Base-by-base conservation (phyloP, 2,329 filamentous ascomycete species). In the Calonectria ilicicola region DNA sequence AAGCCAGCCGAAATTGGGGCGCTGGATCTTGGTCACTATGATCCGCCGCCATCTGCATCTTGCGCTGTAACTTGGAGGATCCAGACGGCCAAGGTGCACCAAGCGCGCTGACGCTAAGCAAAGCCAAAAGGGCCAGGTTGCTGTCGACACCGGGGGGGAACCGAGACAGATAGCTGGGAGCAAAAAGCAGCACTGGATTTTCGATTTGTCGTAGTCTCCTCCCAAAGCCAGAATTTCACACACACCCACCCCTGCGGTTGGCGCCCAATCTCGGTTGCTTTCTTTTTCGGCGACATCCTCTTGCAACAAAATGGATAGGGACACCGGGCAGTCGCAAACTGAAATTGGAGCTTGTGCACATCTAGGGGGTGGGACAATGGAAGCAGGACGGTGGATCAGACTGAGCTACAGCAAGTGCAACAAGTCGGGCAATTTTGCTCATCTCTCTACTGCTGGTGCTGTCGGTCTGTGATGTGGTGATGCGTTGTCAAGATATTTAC, bases 401-500 rank as follows among this genome's bases (percentile, higher is more conserved):
- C 75, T 80, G 77, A 80, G 77, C 67, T 79, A 76, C 78, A 80
- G 75, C 32, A 35, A 35, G 32, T 79, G 77, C 78, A 80, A 74
- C 77, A 77, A 75, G 78, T 79, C 79, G 78, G 79, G 76, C 75
- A 76, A 74, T 77, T 76, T 76, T 49, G 5, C 75, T 76, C 29
- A 38, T 32, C 35, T 65, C 32, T 51, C 40, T 51, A 10, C 44
- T 49, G 56, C 46, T 44, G 64, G 21, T 65, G 63, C 65, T 49
- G 40, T 72, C 67, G 49, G 70, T 71, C 70, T 75, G 74, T 74
- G 76, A 81, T 80, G 81, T 80, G 83, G 81, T 86, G 86, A 88
- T 88, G 86, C 84, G 87, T 88, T 89, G 87, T 88, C 87, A 89
- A 83, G 79, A 81, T 78, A 76, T 80, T 74, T 74, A 75, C 82